A percentile compares a stretch with the other conserved stretches of the same genome.
Evolutionary conservation across 2,329 filamentous ascomycete genomes (phyloP).

Genomic region (Neospermospora avenae): DNA sequence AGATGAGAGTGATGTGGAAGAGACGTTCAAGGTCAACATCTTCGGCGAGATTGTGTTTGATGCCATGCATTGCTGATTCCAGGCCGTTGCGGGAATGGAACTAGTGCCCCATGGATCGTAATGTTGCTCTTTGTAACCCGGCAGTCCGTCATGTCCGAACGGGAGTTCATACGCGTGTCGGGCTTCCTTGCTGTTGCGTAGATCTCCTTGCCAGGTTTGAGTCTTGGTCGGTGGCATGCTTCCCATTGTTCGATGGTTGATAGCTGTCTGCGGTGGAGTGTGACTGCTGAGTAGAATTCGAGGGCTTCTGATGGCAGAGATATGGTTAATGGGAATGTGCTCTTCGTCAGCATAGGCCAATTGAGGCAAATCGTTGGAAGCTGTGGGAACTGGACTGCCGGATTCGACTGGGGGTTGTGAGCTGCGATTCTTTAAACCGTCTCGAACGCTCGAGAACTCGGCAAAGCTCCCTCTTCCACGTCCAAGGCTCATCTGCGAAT

Average conservation of each 20-base stretch:
- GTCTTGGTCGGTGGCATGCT: neutral
- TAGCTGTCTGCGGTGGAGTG: constrained; percentile 12
- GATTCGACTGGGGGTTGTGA: constrained; percentile 11
- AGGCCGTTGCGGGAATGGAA: constrained; percentile 5
- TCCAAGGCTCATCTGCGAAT: constrained; percentile 20
- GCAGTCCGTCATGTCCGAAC: constrained; percentile 20
- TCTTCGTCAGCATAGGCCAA: constrained; percentile 10
- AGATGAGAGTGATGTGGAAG: constrained; percentile 17
- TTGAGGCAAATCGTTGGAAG: constrained; percentile 8
- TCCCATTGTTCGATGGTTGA: constrained; percentile 6
- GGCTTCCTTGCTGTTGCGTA: constrained; percentile 1
- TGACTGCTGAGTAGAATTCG: constrained; percentile 18
- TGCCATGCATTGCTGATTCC: constrained; percentile 9
- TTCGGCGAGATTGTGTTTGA: constrained; percentile 30
- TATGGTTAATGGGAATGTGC: constrained; percentile 6
- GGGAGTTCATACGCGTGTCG: constrained; percentile 9
- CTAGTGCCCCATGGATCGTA: constrained; percentile 16
- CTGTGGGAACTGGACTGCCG: constrained; percentile 1
- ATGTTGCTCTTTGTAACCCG: constrained; percentile 11
- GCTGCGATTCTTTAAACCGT: constrained; percentile 15
- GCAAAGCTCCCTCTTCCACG: constrained; percentile 24
- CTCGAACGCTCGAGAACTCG: constrained; percentile 20
- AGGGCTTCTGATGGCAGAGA: constrained; percentile 16
- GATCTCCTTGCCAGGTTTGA: constrained; percentile 17
- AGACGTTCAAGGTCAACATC: constrained; percentile 22